phyloP scores from a whole-genome alignment of 257 asterid species.

The Agastache rugosa region DNA sequence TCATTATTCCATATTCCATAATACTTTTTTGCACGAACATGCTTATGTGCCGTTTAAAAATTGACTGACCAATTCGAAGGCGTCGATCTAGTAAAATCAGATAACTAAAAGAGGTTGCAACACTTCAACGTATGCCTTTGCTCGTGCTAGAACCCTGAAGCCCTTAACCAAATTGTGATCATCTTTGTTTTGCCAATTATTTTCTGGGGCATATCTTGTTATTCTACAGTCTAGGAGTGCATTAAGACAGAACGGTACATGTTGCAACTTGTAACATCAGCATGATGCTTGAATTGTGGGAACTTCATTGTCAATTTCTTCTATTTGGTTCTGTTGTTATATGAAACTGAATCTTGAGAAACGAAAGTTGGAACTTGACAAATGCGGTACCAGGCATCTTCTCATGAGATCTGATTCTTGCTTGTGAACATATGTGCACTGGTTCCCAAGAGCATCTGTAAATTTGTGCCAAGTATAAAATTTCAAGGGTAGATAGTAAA shows the following conservation, averaged over 20 bases:
- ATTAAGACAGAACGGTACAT: background rate
- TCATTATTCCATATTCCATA: background rate
- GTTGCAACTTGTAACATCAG: slow-evolving; percentile 21
- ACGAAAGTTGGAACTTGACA: slow-evolving; percentile 11
- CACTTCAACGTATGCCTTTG: background rate
- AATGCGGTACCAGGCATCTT: slow-evolving; percentile 24
- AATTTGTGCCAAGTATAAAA: slow-evolving; percentile 10
- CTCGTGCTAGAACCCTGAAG: background rate
- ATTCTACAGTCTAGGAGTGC: slow-evolving; percentile 3
- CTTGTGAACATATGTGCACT: background rate
- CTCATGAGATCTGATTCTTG: slow-evolving; percentile 15
- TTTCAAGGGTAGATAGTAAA: background rate
- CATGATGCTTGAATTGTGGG: slow-evolving; percentile 23
- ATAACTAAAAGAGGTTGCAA: slow-evolving; percentile 21
- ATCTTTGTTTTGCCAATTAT: background rate
- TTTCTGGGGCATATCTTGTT: background rate
- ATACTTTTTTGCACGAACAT: background rate
- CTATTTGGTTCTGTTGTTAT: slow-evolving; percentile 18
- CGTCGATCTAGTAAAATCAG: slow-evolving; percentile 17
- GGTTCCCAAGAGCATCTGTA: slow-evolving; percentile 7
- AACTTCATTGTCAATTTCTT: slow-evolving; percentile 4
- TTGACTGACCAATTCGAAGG: slow-evolving; percentile 5
- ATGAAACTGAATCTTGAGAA: slow-evolving; percentile 14
- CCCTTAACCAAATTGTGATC: background rate
- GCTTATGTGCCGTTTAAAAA: background rate